Evolutionary conservation across 495 filamentous ascomycete species (phyloP).

Genomic region (Oidiodendron maius): DNA sequence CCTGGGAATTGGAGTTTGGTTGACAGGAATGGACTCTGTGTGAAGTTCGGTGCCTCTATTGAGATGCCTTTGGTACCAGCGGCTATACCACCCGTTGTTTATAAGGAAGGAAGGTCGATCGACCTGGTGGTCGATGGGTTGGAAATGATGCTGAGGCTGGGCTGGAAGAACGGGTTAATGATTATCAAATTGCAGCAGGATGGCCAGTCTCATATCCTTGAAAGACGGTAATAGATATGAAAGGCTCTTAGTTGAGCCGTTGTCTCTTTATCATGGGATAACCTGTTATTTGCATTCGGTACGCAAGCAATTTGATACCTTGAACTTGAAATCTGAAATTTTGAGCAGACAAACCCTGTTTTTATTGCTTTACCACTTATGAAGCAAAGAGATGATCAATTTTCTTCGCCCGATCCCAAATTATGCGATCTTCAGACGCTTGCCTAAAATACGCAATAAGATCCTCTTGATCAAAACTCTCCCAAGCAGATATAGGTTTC

Average conservation of each 20-base stretch:
- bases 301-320: no score
- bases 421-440: background rate
- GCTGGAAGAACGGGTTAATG: slow-evolving; percentile 1
- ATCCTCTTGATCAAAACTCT: slow-evolving; percentile 6
- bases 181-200: slow-evolving; percentile 4
- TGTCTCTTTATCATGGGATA: no score
- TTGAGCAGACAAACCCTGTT: no score
- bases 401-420: slow-evolving; percentile 16
- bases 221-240: no score
- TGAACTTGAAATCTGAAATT: no score
- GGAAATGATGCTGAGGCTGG: slow-evolving; percentile 1
- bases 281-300: no score
- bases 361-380: no score
- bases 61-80: background rate
- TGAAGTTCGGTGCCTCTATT: background rate
- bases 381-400: no score
- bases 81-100: background rate
- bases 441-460: slow-evolving; percentile 12
- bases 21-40: background rate
- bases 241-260: no score
- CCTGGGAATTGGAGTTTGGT: slow-evolving; percentile 1
- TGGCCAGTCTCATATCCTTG: no score
- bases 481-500: slow-evolving; percentile 8
- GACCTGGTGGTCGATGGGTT: slow-evolving; percentile 8
- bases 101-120: slow-evolving; percentile 6